Evolutionary conservation across 2,329 filamentous ascomycete genomes (phyloP).

Genomic region (Fusarium equiseti): DNA sequence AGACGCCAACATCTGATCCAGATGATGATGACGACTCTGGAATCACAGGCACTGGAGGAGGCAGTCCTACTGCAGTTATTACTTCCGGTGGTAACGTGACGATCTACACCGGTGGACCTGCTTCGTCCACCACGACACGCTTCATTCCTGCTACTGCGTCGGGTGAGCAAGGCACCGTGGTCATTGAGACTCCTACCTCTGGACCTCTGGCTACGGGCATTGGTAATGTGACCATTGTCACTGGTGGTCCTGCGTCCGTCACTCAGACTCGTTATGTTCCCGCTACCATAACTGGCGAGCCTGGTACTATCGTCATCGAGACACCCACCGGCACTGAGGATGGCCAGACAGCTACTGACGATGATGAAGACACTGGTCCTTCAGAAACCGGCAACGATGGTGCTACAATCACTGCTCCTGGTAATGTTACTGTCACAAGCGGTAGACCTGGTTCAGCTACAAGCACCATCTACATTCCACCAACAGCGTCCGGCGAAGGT

Average conservation of each 20-base stretch:
- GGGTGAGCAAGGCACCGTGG: conserved; percentile 5
- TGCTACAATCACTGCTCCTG: neutral
- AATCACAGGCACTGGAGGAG: neutral
- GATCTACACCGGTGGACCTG: conserved; percentile 16
- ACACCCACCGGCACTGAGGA: conserved; percentile 7
- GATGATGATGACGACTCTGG: neutral
- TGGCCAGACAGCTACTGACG: neutral
- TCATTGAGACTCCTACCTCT: conserved; percentile 25
- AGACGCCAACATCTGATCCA: neutral
- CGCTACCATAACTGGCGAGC: neutral
- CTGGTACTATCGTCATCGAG: conserved; percentile 21
- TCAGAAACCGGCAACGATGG: neutral
- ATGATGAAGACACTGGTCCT: neutral
- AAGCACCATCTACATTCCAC: conserved; percentile 2
- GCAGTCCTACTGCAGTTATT: neutral
- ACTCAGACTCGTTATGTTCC: conserved; percentile 17
- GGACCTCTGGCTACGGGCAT: conserved; percentile 13
- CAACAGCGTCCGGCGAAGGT: neutral
- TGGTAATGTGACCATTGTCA: conserved; percentile 7
- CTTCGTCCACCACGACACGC: neutral
- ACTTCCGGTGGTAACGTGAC: conserved; percentile 11
- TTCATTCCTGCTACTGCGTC: conserved; percentile 12
- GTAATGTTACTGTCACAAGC: conserved; percentile 14
- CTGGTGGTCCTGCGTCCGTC: neutral
- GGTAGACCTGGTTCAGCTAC: conserved; percentile 4